Base-by-base conservation (phyloP, 768 basidiomycete genomes). In the Suillus variegatus region DNA sequence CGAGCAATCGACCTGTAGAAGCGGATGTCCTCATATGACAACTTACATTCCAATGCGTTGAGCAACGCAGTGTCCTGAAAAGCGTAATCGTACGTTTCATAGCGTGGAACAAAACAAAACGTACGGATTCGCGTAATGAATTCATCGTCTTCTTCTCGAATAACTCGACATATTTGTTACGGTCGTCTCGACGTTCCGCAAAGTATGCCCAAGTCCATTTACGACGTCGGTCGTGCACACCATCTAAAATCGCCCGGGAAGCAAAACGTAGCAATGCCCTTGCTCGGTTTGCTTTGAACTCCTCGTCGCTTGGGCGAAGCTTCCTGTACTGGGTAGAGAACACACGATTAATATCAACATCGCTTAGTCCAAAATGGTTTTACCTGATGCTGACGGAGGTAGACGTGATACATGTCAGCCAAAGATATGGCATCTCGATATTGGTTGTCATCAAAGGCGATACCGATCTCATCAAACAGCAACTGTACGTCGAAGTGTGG, bases 1-100 rank as follows among this genome's bases (percentile, higher is more conserved):
- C 93, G 89, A 0, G 95, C 93, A 66, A 99, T 94, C 4, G 95
- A 98, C 40, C 97, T 88, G 79, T 99, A 99, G 78, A 98, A 97
- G 4, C 97, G 90, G 60, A 99, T 89, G 72, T 99, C 97, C 75
- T 97, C 94, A 70, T 98, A 99, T 0, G 89, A 84, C 36, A 99
- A 82, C 74, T 94, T 94, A 68, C 76, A 81, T 75, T 99, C 97
- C 63, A 99, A 79, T 0, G 77, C 80, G 55, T 88, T 85, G 38
- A 96, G 79, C 8, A 72, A 78, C 68, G 76, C 72, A 44, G 76
- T 62, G 64, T 90, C 89, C 89, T 91, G 61, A 56, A 60, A 35
- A 44, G 36, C 38, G 52, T 38, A 7, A 35, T 41, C 32, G 32
- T 20, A 64, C 3, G 12, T 64, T 22, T 38, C 25, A 25, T 16